Percentiles rank a stretch among this genome's conserved stretches.
Evolutionary conservation across 352 stramenopile species (phyloP).

Genomic region (Globisporangium lucens): DNA sequence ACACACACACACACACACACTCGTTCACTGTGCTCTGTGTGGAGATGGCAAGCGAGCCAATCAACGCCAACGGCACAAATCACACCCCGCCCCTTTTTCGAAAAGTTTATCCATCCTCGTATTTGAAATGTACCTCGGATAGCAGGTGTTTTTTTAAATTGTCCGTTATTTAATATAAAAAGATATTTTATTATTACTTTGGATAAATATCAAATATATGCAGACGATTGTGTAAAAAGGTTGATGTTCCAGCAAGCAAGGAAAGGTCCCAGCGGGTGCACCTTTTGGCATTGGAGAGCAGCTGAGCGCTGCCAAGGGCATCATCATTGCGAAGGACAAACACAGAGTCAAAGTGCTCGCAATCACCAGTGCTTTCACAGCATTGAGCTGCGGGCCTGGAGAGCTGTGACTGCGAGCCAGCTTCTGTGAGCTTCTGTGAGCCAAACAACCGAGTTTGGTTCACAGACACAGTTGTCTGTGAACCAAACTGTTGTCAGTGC

Average conservation of each 20-base stretch:
- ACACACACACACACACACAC: not conserved
- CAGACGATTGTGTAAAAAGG: not conserved
- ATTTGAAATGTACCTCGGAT: not conserved
- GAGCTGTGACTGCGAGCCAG: too few relatives aligned
- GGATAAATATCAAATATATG: not conserved
- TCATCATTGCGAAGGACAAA: not conserved
- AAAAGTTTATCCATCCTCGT: not conserved
- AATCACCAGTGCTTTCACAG: not conserved
- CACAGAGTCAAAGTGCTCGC: not conserved
- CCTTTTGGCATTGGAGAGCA: not conserved
- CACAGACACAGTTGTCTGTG: too few relatives aligned
- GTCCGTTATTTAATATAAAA: constrained; percentile 1
- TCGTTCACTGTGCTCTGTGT: not conserved
- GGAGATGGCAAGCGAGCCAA: not conserved
- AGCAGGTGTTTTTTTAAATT: not conserved
- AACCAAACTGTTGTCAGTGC: too few relatives aligned
- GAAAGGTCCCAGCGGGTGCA: not conserved
- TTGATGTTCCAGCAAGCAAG: not conserved
- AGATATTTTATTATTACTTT: not conserved
- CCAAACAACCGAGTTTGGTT: too few relatives aligned
- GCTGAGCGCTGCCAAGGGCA: not conserved
- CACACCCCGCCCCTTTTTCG: not conserved
- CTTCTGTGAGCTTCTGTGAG: too few relatives aligned
- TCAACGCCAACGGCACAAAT: not conserved
- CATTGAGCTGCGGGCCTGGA: too few relatives aligned